Conservation (phyloP, 1,284 basidiomycete species). For the Tylopilus sp. region DNA sequence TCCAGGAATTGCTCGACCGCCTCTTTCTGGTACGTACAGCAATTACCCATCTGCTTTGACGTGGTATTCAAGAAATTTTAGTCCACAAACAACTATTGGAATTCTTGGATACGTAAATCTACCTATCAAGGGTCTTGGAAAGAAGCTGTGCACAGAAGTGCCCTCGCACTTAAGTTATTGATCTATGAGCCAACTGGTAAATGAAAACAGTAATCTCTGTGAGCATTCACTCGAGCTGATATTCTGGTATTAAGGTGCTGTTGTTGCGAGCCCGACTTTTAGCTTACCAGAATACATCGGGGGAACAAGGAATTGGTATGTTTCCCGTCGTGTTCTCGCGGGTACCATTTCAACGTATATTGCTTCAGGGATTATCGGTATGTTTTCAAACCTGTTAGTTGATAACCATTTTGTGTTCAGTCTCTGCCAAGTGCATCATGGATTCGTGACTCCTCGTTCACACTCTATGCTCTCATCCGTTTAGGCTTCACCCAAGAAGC, state of each 20-base stretch:
- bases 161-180: constrained; percentile 87
- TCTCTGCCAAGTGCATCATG: constrained; percentile 69
- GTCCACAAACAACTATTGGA: constrained; percentile 91
- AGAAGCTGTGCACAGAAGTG: constrained; percentile 89
- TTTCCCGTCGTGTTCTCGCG: background rate
- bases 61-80: constrained; percentile 31
- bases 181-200: constrained; percentile 86
- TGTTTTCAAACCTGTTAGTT: constrained; percentile 9
- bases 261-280: constrained; percentile 94
- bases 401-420: background rate
- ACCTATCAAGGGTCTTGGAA: constrained; percentile 95
- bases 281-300: constrained; percentile 92
- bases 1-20: constrained; percentile 62
- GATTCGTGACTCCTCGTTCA: constrained; percentile 94
- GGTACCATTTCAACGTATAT: background rate
- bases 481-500: constrained; percentile 94
- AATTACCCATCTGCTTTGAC: background rate
- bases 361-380: constrained; percentile 79
- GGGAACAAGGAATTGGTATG: constrained; percentile 86
- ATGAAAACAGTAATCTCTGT: constrained; percentile 21
- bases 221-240: constrained; percentile 7
- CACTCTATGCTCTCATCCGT: constrained; percentile 90
- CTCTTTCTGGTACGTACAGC: constrained; percentile 62
- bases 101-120: constrained; percentile 83
- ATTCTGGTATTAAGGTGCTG: constrained; percentile 66